Evolutionary conservation across 345 rosid genomes (phyloP).

Genomic region (Populus simonii): DNA sequence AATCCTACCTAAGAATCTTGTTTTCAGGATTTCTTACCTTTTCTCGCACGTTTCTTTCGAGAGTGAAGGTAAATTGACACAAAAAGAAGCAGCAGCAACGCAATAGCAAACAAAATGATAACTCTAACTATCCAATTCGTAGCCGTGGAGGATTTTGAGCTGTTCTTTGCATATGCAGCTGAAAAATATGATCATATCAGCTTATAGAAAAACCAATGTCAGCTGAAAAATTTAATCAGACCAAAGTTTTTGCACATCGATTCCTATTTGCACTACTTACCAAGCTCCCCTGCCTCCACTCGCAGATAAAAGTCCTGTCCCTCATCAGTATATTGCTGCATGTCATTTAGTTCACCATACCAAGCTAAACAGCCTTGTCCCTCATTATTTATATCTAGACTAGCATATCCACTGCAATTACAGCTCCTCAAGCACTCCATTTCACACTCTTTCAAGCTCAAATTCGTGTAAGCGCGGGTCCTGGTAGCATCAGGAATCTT

Average conservation of each 20-base stretch:
- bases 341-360: conserved; percentile 46
- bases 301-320: conserved; percentile 57
- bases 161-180: too few species aligned
- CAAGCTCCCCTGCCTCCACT: conserved; percentile 45
- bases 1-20: too few species aligned
- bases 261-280: conserved; percentile 21
- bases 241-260: too few species aligned
- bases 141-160: too few species aligned
- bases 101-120: too few species aligned
- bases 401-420: conserved; percentile 54
- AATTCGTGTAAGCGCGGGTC: conserved; percentile 35
- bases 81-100: neutral
- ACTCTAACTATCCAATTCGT: too few species aligned
- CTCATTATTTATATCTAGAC: conserved; percentile 33
- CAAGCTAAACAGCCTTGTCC: conserved; percentile 59
- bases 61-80: neutral
- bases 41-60: neutral
- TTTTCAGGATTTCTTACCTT: too few species aligned
- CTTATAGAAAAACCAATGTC: too few species aligned
- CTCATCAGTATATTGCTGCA: conserved; percentile 24
- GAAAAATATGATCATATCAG: too few species aligned
- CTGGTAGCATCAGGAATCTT: conserved; percentile 42
- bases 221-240: too few species aligned
- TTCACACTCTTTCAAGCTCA: conserved; percentile 40
- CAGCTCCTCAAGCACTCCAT: conserved; percentile 45